phyloP scores from a whole-genome alignment of 2,329 filamentous ascomycete species.

The Penicillium sp. region DNA sequence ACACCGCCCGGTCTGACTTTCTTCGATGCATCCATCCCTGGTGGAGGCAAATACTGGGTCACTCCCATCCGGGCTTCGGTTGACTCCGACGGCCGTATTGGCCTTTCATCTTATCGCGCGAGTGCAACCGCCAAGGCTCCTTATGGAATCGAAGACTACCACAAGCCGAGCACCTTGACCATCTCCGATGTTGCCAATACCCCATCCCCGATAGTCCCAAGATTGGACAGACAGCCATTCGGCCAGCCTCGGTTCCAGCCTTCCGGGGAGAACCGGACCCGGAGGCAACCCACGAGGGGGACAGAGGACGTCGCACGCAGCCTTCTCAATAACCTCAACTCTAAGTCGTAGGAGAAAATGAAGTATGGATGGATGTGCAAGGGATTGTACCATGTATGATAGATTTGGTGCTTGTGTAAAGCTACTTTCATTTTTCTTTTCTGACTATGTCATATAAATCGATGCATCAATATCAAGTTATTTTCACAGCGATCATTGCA shows the following conservation, averaged over 20 bases:
- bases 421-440: conserved; percentile 27
- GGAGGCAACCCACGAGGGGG: conserved; percentile 14
- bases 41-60: conserved; percentile 56
- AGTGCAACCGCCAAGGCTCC: conserved; percentile 36
- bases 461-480: conserved; percentile 18
- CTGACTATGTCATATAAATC: conserved; percentile 28
- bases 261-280: not conserved
- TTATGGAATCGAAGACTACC: conserved; percentile 39
- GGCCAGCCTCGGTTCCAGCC: conserved; percentile 21
- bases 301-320: conserved; percentile 35
- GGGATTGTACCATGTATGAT: conserved; percentile 35
- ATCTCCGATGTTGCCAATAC: conserved; percentile 30
- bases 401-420: conserved; percentile 34
- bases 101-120: conserved; percentile 38
- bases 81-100: conserved; percentile 47
- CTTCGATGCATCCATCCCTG: conserved; percentile 47
- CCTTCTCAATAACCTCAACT: conserved; percentile 33
- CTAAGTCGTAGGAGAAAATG: conserved; percentile 12
- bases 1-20: conserved; percentile 44
- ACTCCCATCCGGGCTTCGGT: conserved; percentile 49
- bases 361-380: conserved; percentile 10
- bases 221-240: conserved; percentile 29
- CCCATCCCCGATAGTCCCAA: conserved; percentile 30
- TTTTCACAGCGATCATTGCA: not conserved
- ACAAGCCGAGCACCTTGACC: conserved; percentile 28